Evolutionary conservation across 2,329 filamentous ascomycete species (phyloP), one percentile per base, ranked within the genome.

Genomic region (Arthrobotrys entomopaga): DNA sequence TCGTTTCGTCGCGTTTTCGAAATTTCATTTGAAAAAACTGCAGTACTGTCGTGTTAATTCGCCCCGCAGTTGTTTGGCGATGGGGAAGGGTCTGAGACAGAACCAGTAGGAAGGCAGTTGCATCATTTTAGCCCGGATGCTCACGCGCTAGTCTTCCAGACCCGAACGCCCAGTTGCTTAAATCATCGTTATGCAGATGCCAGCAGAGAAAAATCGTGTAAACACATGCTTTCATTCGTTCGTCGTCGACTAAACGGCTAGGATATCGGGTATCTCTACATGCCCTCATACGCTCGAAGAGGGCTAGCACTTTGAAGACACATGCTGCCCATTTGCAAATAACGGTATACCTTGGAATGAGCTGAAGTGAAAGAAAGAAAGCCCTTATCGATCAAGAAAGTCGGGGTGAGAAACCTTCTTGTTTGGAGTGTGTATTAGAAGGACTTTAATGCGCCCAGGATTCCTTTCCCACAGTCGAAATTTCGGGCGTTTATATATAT

Each of bases 31-130:
- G 6, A 34, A 8, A 34, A 34, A 8, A n/a, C n/a, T n/a, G n/a
- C n/a, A n/a, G n/a, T n/a, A n/a, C 29, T 7, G 5, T 66, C 53
- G 54, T 66, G 53, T 59, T 59, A 59, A 6, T 34, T 66, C 63
- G 42, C 50, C 53, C 53, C 40, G 29, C 7, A 65, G 43, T 57
- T n/a, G 20, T 7, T 3, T 11, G 11, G 24, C 34, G 57, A 61
- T 52, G 43, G 48, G 61, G 50, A 65, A 73, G 60, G 69, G 61
- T 61, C 69, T 73, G 69, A 73, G 69, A 66, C 69, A 73, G 26
- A 73, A 49, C 69, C 56, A 73, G 69, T 73, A 60, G 69, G 61
- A 73, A 73, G 69, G 61, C 49, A 73, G 69, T 73, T 73, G 65
- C 69, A 73, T 73, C 69, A 73, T 66, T 65, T 52, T 65, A 65